These are phyloP conservation scores for Calonectria montana DNA, from an alignment of 2,329 filamentous ascomycete genomes.

Conservation along the genomic window DNA sequence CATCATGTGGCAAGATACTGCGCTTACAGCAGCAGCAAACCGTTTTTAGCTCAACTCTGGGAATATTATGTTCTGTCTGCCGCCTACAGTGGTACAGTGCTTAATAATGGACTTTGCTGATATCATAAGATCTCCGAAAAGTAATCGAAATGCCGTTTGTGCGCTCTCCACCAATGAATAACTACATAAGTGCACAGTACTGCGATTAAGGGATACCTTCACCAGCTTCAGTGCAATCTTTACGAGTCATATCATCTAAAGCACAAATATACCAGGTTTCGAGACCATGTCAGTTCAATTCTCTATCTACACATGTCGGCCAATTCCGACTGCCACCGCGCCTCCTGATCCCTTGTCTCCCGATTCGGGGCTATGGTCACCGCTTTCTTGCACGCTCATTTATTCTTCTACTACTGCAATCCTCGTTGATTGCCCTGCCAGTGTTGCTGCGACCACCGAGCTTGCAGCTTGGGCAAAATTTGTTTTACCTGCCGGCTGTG, in stretches of 20 bases:
- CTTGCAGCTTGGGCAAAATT: slow-evolving; percentile 4
- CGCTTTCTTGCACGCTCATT: not conserved
- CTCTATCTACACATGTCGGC: not conserved
- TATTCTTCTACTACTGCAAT: not conserved
- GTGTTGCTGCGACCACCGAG: not conserved
- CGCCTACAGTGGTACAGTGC: too few relatives aligned
- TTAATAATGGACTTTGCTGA: too few relatives aligned
- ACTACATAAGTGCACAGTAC: too few relatives aligned
- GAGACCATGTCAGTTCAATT: not conserved
- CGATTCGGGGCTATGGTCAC: slow-evolving; percentile 1
- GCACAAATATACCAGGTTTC: not conserved
- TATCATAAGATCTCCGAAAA: too few relatives aligned
- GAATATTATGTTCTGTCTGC: too few relatives aligned
- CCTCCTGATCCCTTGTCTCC: not conserved
- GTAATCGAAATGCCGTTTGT: too few relatives aligned
- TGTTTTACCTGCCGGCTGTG: not conserved
- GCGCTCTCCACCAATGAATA: too few relatives aligned
- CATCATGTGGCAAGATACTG: too few relatives aligned
- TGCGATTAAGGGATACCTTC: too few relatives aligned
- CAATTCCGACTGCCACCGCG: not conserved
- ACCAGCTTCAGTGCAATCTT: too few relatives aligned
- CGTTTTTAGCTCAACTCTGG: too few relatives aligned
- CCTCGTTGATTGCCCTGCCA: slow-evolving; percentile 7
- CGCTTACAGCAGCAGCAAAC: too few relatives aligned
- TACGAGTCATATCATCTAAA: not conserved